Percentiles rank a stretch among this genome's conserved stretches.
Evolutionary conservation across 2,329 filamentous ascomycete genomes (phyloP).

Genomic region (Fusarium nurragi): DNA sequence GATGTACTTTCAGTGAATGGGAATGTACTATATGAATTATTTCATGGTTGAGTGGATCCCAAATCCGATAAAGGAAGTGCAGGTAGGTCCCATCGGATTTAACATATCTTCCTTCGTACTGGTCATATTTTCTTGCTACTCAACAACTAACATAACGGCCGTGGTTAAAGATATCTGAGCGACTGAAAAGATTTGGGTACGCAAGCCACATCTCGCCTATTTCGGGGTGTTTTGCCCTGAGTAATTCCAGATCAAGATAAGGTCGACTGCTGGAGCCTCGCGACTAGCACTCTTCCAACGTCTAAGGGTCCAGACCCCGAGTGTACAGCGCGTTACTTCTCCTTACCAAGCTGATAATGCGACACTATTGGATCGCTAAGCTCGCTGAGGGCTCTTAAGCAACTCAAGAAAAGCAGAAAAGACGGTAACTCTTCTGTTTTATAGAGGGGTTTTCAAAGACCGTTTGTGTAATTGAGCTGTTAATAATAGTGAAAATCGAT

Average conservation of each 20-base stretch:
- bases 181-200: too few species aligned
- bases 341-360: constrained; percentile 15
- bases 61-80: too few species aligned
- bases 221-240: not conserved
- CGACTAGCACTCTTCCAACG: too few species aligned
- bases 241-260: not conserved
- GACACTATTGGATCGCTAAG: constrained; percentile 7
- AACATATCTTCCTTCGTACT: too few species aligned
- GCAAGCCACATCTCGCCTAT: constrained; percentile 10
- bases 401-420: not conserved
- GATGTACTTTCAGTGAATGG: not conserved
- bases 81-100: too few species aligned
- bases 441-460: not conserved
- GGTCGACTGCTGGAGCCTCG: not conserved
- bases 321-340: constrained; percentile 5
- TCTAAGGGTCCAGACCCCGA: constrained; percentile 2
- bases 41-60: too few species aligned
- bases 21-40: too few species aligned
- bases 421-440: not conserved
- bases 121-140: too few species aligned
- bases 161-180: too few species aligned
- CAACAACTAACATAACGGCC: too few species aligned
- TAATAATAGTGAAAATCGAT: not conserved
- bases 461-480: not conserved
- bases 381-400: not conserved